phyloP scores from a whole-genome alignment of 2,329 filamentous ascomycete species.

The Dryadomyces quercivorus region DNA sequence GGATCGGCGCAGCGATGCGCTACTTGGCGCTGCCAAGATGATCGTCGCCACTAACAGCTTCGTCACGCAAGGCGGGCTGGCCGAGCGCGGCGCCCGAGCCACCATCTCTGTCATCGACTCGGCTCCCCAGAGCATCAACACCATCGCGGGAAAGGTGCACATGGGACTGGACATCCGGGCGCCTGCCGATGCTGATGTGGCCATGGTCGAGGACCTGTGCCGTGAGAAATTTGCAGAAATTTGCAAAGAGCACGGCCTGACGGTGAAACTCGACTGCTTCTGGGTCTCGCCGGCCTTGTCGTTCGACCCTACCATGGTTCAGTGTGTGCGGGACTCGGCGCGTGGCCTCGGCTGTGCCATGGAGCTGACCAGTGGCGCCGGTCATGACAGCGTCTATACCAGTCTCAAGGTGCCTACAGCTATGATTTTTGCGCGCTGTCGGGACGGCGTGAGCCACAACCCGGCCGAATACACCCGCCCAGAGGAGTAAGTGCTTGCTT shows the following conservation, averaged over 20 bases:
- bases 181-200: slow-evolving; percentile 35
- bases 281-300: slow-evolving; percentile 23
- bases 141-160: slow-evolving; percentile 53
- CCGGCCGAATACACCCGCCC: slow-evolving; percentile 22
- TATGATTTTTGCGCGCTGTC: slow-evolving; percentile 27
- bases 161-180: slow-evolving; percentile 59
- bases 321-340: slow-evolving; percentile 44
- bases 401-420: slow-evolving; percentile 21
- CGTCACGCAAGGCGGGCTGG: slow-evolving; percentile 14
- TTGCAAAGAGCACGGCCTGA: slow-evolving; percentile 23
- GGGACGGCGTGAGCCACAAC: slow-evolving; percentile 24
- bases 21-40: slow-evolving; percentile 22
- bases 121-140: slow-evolving; percentile 51
- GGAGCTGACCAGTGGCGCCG: slow-evolving; percentile 20
- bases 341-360: background rate
- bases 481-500: slow-evolving; percentile 20
- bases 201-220: slow-evolving; percentile 6
- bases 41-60: slow-evolving; percentile 17
- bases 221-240: slow-evolving; percentile 37
- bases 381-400: slow-evolving; percentile 25
- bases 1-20: slow-evolving; percentile 16
- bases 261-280: slow-evolving; percentile 42
- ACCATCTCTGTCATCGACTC: background rate
- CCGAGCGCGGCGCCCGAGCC: slow-evolving; percentile 16
- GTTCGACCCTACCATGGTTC: slow-evolving; percentile 13